Evolutionary conservation across 2,329 filamentous ascomycete genomes (phyloP), one percentile per base, ranked within the genome.

Genomic region (Exophiala alcalophila): DNA sequence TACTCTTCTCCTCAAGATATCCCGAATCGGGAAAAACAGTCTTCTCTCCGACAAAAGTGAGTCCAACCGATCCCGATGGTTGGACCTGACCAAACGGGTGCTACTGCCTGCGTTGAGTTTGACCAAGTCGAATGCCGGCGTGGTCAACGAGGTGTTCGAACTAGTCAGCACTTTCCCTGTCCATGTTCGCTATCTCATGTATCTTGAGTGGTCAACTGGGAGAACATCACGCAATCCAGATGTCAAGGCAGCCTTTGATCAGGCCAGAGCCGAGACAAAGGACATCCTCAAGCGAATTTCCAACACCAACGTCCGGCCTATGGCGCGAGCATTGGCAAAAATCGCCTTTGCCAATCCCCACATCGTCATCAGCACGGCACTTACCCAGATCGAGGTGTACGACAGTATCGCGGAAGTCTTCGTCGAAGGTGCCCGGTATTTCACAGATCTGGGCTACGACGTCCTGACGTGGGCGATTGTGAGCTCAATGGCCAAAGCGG

Each of bases 401-500:
- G 86, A 85, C 61, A 98, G 97, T 60, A 76, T 98, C 48, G 95
- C 95, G 43, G 87, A 95, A 49, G 87, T 88, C 4, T 87, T 98
- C 49, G 90, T 97, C 10, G 89, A 96, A 61, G 96, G 90, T 59
- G 89, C 87, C 26, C 84, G 87, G 57, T 96, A 96, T 62, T 96
- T 97, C 56, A 95, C 91, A 1, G 82, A 86, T 40, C 70, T 98
- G 25, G 91, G 87, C 0, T 95, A 95, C 61, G 92, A 98, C 63
- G 86, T 95, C 21, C 73, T 98, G 30, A 86, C 88, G 3, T 98
- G 91, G 89, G 87, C 88, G 14, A 72, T 98, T 30, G 80, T 98
- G 65, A 94, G 81, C 59, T 74, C 77, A 7, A 71, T 84, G 47
- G 73, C 76, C 20, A 75, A 74, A 30, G 71, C 74, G 28, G 75